phyloP scores from a whole-genome alignment of 768 basidiomycete genomes.

The Suillus americanus region DNA sequence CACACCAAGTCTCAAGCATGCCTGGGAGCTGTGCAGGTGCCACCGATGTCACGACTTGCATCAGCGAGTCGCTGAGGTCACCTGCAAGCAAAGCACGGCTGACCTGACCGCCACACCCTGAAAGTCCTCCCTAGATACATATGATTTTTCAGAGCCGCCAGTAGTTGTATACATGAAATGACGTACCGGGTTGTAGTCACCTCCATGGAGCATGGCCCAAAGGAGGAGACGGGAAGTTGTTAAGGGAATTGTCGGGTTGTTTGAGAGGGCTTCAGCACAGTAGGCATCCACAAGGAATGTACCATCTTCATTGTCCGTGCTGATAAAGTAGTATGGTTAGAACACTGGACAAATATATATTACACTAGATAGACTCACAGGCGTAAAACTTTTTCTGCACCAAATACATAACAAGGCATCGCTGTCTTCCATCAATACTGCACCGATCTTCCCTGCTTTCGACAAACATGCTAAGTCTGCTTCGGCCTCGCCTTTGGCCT shows the following conservation, averaged over 20 bases:
- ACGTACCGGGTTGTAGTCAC: constrained; percentile 7
- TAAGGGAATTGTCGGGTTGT: neutral
- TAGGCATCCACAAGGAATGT: neutral
- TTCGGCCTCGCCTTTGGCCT: constrained; percentile 9
- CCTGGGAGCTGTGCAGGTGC: neutral
- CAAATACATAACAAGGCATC: constrained; percentile 9
- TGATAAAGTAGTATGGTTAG: neutral
- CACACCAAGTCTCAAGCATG: neutral
- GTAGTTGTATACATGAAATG: neutral
- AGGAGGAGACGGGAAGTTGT: constrained; percentile 2
- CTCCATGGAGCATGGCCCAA: constrained; percentile 1
- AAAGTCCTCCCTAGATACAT: neutral
- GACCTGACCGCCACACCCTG: neutral
- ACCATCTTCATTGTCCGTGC: neutral
- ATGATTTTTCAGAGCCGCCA: neutral
- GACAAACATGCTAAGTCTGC: constrained; percentile 8
- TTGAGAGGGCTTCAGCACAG: neutral
- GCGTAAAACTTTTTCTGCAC: neutral
- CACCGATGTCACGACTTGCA: neutral
- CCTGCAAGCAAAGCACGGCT: neutral
- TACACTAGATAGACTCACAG: neutral
- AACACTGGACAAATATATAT: neutral
- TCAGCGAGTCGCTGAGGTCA: neutral
- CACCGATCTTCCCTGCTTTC: constrained; percentile 1
- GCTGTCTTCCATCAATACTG: neutral